Evolutionary conservation across 768 basidiomycete species (phyloP), one percentile per base, ranked within the genome.

Genomic region (Russula sp.): DNA sequence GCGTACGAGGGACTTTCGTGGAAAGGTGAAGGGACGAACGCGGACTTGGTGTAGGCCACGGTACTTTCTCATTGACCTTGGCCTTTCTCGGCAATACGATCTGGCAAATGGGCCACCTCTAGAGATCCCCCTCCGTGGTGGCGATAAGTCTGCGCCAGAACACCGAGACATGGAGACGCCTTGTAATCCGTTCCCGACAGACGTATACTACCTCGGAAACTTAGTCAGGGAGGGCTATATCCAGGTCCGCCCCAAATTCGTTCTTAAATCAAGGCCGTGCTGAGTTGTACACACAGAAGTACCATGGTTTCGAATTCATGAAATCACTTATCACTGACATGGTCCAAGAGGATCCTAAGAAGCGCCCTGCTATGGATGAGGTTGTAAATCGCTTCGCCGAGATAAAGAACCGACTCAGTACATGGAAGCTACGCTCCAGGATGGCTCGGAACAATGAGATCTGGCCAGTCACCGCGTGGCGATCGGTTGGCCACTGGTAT

Each of bases 281-380:
- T 49, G 13, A 49, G 14, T 3, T 16, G 8, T 49, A 26, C 1
- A 13, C 13, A 26, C 30, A 62, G 56, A 58, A 48, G 36, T 52
- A 36, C 13, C 1, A 20, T 11, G 65, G 65, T 1, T 53, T 67
- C 36, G 57, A 51, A 7, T 63, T 60, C 32, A 36, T 67, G 34
- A 1, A 49, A 24, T 18, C 40, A 24, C 55, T 71, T 18, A 63
- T 71, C n/a, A 60, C 55, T 0, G 75, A 77, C 30, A 79, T 79
- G 78, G 67, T 73, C 2, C 75, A 76, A 55, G 65, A 69, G 0
- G 73, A 79, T 52, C 75, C 57, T 74, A 0, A 42, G 60, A 11
- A 72, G 73, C 73, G 78, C 11, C 78, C 76, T 0, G 73, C 14
- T 6, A 24, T 44, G 42, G 28, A 60, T 42, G 67, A 53, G 80